Conservation (phyloP, 495 filamentous ascomycete species). For the Amphirosellinia nigrospora region DNA sequence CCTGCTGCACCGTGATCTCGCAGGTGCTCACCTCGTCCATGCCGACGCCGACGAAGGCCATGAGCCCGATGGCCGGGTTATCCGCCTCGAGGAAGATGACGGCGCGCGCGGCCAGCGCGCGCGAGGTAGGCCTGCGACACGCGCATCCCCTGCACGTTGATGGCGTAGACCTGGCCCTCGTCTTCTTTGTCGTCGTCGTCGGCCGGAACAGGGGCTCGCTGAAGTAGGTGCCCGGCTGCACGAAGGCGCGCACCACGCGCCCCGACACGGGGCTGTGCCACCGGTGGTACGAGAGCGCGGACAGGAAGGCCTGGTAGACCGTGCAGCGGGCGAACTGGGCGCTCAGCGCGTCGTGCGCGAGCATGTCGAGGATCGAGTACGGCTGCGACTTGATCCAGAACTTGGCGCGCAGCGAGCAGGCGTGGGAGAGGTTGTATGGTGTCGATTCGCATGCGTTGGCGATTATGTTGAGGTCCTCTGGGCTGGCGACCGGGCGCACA, state of each 20-base stretch:
- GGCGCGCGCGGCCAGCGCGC: constrained; percentile 61
- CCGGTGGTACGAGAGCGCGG: constrained; percentile 69
- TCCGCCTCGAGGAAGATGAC: constrained; percentile 74
- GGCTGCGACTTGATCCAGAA: constrained; percentile 78
- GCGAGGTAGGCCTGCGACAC: constrained; percentile 65
- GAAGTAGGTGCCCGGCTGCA: constrained; percentile 71
- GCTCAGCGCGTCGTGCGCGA: constrained; percentile 57
- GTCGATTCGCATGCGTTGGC: constrained; percentile 71
- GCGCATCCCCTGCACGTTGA: constrained; percentile 44
- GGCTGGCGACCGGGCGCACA: constrained; percentile 63
- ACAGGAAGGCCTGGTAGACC: constrained; percentile 72
- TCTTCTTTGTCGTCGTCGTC: constrained; percentile 20
- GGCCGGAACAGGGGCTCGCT: constrained; percentile 63
- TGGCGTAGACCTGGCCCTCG: constrained; percentile 38
- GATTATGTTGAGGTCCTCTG: constrained; percentile 61
- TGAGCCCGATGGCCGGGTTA: constrained; percentile 66
- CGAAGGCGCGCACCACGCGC: constrained; percentile 59
- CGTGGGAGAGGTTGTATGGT: constrained; percentile 51
- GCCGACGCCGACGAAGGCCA: constrained; percentile 69
- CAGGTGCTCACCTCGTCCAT: constrained; percentile 77
- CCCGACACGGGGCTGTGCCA: constrained; percentile 73
- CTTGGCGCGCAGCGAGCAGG: constrained; percentile 53
- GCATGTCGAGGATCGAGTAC: constrained; percentile 69
- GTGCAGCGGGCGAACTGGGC: constrained; percentile 65
- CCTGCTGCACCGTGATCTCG: constrained; percentile 67